Evolutionary conservation across 2,329 filamentous ascomycete genomes (phyloP), one percentile per base, ranked within the genome.

Genomic region (Teratosphaeriaceae sp.): DNA sequence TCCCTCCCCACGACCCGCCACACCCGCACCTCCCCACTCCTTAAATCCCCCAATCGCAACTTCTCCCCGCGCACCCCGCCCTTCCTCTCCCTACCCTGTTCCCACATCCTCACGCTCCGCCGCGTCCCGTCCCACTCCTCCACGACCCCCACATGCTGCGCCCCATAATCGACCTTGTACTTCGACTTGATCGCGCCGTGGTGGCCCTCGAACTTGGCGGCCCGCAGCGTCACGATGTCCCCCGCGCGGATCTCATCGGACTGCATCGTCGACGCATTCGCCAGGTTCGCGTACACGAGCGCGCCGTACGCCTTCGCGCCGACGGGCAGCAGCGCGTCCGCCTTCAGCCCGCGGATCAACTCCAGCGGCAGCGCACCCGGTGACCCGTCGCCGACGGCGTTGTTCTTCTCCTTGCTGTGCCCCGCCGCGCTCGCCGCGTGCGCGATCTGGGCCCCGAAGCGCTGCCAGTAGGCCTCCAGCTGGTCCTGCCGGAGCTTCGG

Each of bases 51-150:
- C 48, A 98, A 75, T 69, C 89, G 86, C 69, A 90, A 97, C 67
- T 88, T 94, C 72, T 97, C 90, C 48, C 87, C 71, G 71, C 94
- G 92, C 42, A 94, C 83, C 13, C 52, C 52, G 11, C 42, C 47
- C 37, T 56, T 56, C 43, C 96, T 97, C 70, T 97, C 90, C 12
- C 90, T 74, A 0, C 90, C 90, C 63, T 98, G 92, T 65, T 97
- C 92, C 86, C 88, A 97, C 1, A 84, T 89, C 21, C 89, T 73
- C 20, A 98, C 84, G 74, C 97, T 96, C 76, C 95, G 95, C 78
- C 96, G 95, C 30, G 88, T 94, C 2, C 92, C 92, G 64, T 98
- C 92, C 92, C 92, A 98, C 64, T 98, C 92, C 8, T 88, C 79
- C 3, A 98, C 90, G 2, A 98, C 71, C 2, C 79, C 92, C 0